Percentiles rank a stretch among this genome's conserved stretches.
Conservation (phyloP, 805 yeast genomes). For the Kodamaea laetipori region DNA sequence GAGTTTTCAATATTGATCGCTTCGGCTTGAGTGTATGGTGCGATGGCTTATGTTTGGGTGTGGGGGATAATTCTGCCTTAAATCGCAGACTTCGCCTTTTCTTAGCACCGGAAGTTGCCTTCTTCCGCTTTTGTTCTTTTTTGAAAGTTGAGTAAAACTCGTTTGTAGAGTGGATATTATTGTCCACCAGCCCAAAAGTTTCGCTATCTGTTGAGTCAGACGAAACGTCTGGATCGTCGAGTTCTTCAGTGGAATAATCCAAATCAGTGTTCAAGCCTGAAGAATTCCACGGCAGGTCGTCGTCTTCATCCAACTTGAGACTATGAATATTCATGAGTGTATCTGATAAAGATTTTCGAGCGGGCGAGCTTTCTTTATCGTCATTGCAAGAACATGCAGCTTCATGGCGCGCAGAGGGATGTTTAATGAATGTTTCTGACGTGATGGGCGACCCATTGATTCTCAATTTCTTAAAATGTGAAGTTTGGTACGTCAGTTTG, state of each 20-base stretch:
- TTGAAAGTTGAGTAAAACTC: slow-evolving; percentile 23
- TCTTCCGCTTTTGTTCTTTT: slow-evolving; percentile 16
- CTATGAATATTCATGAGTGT: slow-evolving; percentile 12
- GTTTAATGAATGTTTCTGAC: slow-evolving; percentile 20
- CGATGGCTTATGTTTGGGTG: slow-evolving; percentile 45
- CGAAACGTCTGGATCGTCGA: slow-evolving; percentile 1
- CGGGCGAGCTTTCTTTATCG: slow-evolving; percentile 11
- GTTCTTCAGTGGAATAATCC: slow-evolving; percentile 12
- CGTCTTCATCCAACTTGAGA: slow-evolving; percentile 15
- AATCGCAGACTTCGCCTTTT: slow-evolving; percentile 1
- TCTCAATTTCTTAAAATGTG: slow-evolving; percentile 45
- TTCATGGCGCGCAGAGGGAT: slow-evolving; percentile 4
- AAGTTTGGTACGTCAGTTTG: slow-evolving; percentile 34
- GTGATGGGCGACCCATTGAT: slow-evolving; percentile 42
- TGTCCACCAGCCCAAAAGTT: slow-evolving; percentile 5
- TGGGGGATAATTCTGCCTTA: slow-evolving; percentile 29
- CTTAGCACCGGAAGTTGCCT: background rate
- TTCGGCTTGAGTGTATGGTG: slow-evolving; percentile 45
- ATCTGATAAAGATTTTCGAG: slow-evolving; percentile 13
- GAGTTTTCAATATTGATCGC: slow-evolving; percentile 39
- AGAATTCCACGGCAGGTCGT: slow-evolving; percentile 27
- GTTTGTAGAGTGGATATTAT: slow-evolving; percentile 20
- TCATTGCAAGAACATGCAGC: slow-evolving; percentile 9
- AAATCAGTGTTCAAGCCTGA: slow-evolving; percentile 28
- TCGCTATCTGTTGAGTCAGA: slow-evolving; percentile 15